These are phyloP conservation scores for Aspergillus nanangensis DNA, from an alignment of 495 filamentous ascomycete species.

Conservation along the genomic window DNA sequence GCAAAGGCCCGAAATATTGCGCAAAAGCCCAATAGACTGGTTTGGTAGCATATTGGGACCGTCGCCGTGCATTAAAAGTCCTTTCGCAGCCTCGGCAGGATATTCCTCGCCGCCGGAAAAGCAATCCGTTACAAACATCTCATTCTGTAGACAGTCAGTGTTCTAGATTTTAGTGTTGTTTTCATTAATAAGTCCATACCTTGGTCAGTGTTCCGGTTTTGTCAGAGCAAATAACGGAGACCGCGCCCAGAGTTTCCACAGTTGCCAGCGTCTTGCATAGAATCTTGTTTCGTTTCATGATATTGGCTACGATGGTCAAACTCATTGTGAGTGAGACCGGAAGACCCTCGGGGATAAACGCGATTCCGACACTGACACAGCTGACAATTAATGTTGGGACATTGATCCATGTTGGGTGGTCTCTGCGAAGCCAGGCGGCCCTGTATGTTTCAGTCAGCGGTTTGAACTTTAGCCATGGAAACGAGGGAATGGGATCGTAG, in stretches of 20 bases:
- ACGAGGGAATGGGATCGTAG: slow-evolving; percentile 6
- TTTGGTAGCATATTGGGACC: slow-evolving; percentile 39
- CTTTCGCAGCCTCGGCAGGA: no score
- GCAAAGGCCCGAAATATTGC: slow-evolving; percentile 60
- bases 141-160: slow-evolving; percentile 34
- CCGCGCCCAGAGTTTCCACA: slow-evolving; percentile 65
- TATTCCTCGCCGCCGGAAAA: slow-evolving; percentile 28
- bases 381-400: slow-evolving; percentile 59
- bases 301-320: slow-evolving; percentile 52
- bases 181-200: slow-evolving; percentile 21
- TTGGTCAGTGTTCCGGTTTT: slow-evolving; percentile 67
- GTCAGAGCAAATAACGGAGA: slow-evolving; percentile 64
- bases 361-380: slow-evolving; percentile 60
- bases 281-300: slow-evolving; percentile 60
- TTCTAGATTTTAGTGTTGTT: background rate
- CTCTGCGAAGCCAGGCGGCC: no score
- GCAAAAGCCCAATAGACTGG: slow-evolving; percentile 39
- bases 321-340: slow-evolving; percentile 59
- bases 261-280: slow-evolving; percentile 64
- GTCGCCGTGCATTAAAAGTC: background rate
- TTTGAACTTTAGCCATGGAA: slow-evolving; percentile 53
- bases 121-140: slow-evolving; percentile 54
- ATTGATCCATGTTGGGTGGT: slow-evolving; percentile 62
- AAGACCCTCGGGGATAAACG: slow-evolving; percentile 66
- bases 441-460: no score